Percentiles rank a stretch among this genome's conserved stretches.
phyloP scores from a whole-genome alignment of 2,329 filamentous ascomycete genomes.

The Camillea tinctor region DNA sequence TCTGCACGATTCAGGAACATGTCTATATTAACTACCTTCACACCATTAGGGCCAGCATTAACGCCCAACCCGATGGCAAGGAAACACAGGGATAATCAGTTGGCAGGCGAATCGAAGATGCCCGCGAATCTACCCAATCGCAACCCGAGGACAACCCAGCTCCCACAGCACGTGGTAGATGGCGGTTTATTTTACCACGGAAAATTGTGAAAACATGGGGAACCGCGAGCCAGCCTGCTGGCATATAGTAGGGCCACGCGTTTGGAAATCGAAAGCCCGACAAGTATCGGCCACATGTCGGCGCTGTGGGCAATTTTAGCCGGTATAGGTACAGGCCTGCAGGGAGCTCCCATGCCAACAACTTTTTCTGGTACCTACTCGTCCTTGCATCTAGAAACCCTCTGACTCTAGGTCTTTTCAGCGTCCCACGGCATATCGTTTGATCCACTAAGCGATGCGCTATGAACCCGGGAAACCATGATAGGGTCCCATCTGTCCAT shows the following conservation, averaged over 20 bases:
- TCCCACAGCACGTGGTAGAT: constrained; percentile 12
- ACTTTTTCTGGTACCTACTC: neutral
- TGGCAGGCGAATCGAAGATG: constrained; percentile 16
- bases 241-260: neutral
- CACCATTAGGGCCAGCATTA: constrained; percentile 1
- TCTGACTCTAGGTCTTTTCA: constrained; percentile 7
- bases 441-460: neutral
- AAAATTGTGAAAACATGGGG: neutral
- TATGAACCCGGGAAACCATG: neutral
- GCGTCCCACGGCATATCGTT: constrained; percentile 19
- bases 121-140: constrained; percentile 9
- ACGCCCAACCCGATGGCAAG: constrained; percentile 4
- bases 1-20: constrained; percentile 16
- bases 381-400: too few relatives aligned
- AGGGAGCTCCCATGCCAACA: neutral
- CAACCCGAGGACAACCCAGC: constrained; percentile 11
- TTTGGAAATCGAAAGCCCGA: constrained; percentile 16
- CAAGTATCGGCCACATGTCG: constrained; percentile 18
- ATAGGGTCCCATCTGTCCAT: neutral
- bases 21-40: constrained; percentile 10
- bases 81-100: constrained; percentile 15
- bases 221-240: neutral
- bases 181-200: neutral
- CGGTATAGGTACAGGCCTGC: constrained; percentile 14
- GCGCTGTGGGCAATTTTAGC: constrained; percentile 22